Evolutionary conservation across 768 basidiomycete species (phyloP), one percentile per base, ranked within the genome.

Genomic region (Leccinum ochraceum): DNA sequence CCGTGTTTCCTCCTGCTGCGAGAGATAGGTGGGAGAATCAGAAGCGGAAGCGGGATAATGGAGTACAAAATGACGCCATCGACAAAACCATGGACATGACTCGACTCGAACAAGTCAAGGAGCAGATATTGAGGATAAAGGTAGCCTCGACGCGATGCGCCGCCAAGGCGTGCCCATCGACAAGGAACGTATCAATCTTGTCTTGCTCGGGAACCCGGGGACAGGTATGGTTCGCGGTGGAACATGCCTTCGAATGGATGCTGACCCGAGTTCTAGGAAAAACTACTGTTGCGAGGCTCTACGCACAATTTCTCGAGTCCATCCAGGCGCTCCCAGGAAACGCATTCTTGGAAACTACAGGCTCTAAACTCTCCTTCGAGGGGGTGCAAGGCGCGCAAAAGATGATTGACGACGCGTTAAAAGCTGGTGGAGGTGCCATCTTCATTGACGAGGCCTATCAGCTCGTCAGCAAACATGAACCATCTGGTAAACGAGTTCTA

Each of bases 361-460:
- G 89, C 0, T 78, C 88, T 2, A 75, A 80, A 1, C 73, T 90
- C 13, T 81, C 86, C 3, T 79, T 81, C 53, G 84, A 87, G 7
- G 87, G 86, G 2, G 82, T 89, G 0, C 61, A 69, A 26, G 83
- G 79, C 2, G 76, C 78, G 1, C 80, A 86, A 69, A 83, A 82
- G 57, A 66, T 79, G n/a, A 65, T 90, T 14, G 81, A 86, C 24
- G 71, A 74, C 0, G 75, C 85, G 1, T 48, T 83, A 16, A 78
- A 78, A 3, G 80, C 71, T 0, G 89, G 87, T 0, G 89, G 88
- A 39, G 89, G 88, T 0, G 76, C 81, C 11, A 79, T 90, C 53
- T 90, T 90, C 70, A 75, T 90, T 44, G 89, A 90, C 66, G 89
- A 90, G 65, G 87, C 89, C 1, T 90, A 90, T 62, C 89, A 89